These are phyloP conservation scores for Gynochthodes officinalis DNA, from an alignment of 257 asterid species.

Conservation along the genomic window DNA sequence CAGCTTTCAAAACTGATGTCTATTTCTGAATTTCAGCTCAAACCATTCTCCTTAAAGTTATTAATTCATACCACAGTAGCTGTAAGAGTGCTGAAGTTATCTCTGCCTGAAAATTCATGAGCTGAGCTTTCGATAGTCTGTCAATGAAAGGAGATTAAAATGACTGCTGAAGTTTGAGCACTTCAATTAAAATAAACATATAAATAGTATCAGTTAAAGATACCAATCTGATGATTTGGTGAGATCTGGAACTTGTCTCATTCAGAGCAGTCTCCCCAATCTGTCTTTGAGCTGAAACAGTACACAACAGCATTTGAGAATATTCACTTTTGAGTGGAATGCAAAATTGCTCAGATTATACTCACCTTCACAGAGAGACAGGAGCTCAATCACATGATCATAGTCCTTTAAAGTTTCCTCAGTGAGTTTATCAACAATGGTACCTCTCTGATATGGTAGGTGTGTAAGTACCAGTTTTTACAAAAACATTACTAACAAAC, in stretches of 20 bases:
- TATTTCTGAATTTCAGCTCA: slow-evolving; percentile 12
- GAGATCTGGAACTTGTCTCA: slow-evolving; percentile 96
- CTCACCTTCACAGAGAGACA: slow-evolving; percentile 82
- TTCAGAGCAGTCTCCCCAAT: slow-evolving; percentile 89
- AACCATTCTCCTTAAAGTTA: slow-evolving; percentile 5
- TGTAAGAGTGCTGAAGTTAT: slow-evolving; percentile 58
- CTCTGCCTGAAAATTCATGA: slow-evolving; percentile 70
- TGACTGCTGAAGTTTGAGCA: not conserved
- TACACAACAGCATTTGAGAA: slow-evolving; percentile 8
- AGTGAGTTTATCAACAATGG: slow-evolving; percentile 80
- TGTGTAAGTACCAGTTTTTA: not conserved
- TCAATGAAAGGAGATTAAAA: slow-evolving; percentile 15
- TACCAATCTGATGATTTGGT: slow-evolving; percentile 94
- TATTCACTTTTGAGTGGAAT: not conserved
- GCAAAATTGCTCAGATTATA: not conserved
- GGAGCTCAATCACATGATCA: slow-evolving; percentile 74
- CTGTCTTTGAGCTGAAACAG: slow-evolving; percentile 80
- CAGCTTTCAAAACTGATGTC: slow-evolving; percentile 5
- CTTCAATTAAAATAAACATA: not conserved
- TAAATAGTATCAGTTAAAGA: not conserved
- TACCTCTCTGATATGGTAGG: slow-evolving; percentile 61
- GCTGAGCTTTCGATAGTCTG: slow-evolving; percentile 94
- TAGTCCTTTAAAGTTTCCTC: slow-evolving; percentile 81
- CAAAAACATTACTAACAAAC: slow-evolving; percentile 1
- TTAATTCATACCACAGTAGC: slow-evolving; percentile 72